Conservation (phyloP, 139 green algal genomes). For the Asterochloris erici region DNA sequence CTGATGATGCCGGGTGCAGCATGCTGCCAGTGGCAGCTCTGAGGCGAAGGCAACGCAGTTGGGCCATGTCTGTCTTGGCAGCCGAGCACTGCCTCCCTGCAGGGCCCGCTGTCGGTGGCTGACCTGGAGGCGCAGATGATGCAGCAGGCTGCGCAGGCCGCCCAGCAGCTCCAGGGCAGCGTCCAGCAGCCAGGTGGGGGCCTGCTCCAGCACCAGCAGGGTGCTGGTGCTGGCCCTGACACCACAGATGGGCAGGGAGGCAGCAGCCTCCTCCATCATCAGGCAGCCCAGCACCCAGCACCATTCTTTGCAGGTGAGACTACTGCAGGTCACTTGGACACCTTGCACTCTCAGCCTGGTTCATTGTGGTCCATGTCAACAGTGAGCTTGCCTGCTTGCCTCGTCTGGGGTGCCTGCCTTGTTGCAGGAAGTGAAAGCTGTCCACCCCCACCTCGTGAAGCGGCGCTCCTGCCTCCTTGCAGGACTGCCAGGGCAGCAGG, state of each 20-base stretch:
- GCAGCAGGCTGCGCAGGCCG: constrained; percentile 10
- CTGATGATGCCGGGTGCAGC: neutral
- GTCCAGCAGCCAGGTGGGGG: constrained; percentile 3
- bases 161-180: neutral
- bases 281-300: neutral
- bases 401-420: too few species aligned
- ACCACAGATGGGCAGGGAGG: neutral
- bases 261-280: neutral
- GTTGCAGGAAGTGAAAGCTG: too few species aligned
- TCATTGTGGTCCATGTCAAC: too few species aligned
- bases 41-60: neutral
- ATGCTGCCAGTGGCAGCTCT: neutral
- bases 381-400: too few species aligned
- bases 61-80: neutral
- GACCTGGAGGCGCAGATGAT: constrained; percentile 48
- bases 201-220: neutral
- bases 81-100: neutral
- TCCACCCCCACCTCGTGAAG: too few species aligned
- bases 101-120: constrained; percentile 30
- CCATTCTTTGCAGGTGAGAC: constrained; percentile 2
- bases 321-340: neutral
- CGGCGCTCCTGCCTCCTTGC: too few species aligned
- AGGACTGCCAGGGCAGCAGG: too few species aligned
- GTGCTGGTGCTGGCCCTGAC: neutral
- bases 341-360: neutral